Evolutionary conservation across 1,139 yeast genomes (phyloP).

Genomic region (Kurtzmaniella quercitrusa): DNA sequence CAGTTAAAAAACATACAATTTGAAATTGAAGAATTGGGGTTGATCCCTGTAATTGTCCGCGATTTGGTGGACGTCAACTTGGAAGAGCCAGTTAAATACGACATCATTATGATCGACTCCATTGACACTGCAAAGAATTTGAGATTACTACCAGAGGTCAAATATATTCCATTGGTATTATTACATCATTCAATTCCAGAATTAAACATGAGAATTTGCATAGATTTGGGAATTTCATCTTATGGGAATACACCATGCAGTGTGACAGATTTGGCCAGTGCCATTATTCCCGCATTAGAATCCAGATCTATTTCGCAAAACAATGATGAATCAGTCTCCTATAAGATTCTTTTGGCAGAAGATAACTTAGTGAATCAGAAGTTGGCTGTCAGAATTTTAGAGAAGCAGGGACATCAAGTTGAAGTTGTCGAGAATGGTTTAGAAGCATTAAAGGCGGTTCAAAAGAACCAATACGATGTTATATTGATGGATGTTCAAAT

Average conservation of each 20-base stretch:
- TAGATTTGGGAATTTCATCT: constrained; percentile 82
- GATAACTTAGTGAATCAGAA: constrained; percentile 86
- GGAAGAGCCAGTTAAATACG: constrained; percentile 60
- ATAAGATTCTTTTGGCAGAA: constrained; percentile 75
- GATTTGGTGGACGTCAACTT: constrained; percentile 48
- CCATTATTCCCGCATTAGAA: constrained; percentile 79
- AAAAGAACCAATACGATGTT: constrained; percentile 65
- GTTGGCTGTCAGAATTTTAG: constrained; percentile 75
- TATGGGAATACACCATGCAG: constrained; percentile 88
- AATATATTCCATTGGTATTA: constrained; percentile 76
- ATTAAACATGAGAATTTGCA: constrained; percentile 74
- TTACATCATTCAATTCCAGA: constrained; percentile 76
- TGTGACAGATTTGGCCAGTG: constrained; percentile 75
- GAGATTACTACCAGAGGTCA: constrained; percentile 66
- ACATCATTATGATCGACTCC: constrained; percentile 78
- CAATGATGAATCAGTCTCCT: constrained; percentile 73
- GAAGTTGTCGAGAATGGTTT: constrained; percentile 83
- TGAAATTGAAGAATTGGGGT: constrained; percentile 41
- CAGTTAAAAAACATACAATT: constrained; percentile 45
- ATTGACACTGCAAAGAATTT: constrained; percentile 69
- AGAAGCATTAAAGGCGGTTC: constrained; percentile 76
- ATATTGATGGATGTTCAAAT: constrained; percentile 91
- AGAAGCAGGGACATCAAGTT: constrained; percentile 78
- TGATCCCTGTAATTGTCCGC: constrained; percentile 48
- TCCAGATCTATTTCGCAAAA: constrained; percentile 77